Evolutionary conservation across 1,284 basidiomycete species (phyloP).

Genomic region (Vanrija humicola): DNA sequence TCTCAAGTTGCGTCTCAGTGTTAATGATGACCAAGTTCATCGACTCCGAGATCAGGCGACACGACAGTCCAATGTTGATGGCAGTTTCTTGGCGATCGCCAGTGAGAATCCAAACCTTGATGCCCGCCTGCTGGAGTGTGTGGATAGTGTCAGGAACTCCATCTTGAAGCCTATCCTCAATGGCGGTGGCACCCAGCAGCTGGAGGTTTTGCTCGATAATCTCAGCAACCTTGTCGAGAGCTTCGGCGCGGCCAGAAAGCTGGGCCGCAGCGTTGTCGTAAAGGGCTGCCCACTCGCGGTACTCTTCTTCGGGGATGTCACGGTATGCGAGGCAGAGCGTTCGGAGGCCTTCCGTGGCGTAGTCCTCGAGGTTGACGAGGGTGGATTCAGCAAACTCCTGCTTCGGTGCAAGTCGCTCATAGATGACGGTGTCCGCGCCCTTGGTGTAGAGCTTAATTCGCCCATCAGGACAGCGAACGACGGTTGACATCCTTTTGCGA

Average conservation of each 20-base stretch:
- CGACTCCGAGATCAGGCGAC: slow-evolving; percentile 91
- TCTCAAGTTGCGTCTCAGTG: slow-evolving; percentile 78
- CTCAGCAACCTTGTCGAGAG: slow-evolving; percentile 90
- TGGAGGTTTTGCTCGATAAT: slow-evolving; percentile 92
- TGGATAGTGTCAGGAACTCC: slow-evolving; percentile 98
- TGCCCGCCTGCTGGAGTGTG: slow-evolving; percentile 94
- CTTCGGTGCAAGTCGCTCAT: slow-evolving; percentile 72
- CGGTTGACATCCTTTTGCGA: slow-evolving; percentile 94
- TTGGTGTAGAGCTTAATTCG: slow-evolving; percentile 94
- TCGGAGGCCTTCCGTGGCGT: slow-evolving; percentile 92
- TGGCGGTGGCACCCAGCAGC: slow-evolving; percentile 91
- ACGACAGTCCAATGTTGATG: slow-evolving; percentile 98
- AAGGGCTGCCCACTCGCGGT: slow-evolving; percentile 78
- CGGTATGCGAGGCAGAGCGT: slow-evolving; percentile 95
- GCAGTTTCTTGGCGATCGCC: slow-evolving; percentile 98
- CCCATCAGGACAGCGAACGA: slow-evolving; percentile 82
- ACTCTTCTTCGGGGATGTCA: slow-evolving; percentile 86
- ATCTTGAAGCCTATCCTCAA: slow-evolving; percentile 98
- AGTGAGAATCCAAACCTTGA: slow-evolving; percentile 98
- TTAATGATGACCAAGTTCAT: slow-evolving; percentile 98
- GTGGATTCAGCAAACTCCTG: slow-evolving; percentile 86
- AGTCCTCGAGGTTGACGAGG: slow-evolving; percentile 88
- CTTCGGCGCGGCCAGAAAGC: slow-evolving; percentile 87
- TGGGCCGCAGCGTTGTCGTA: slow-evolving; percentile 90
- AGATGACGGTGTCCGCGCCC: slow-evolving; percentile 95